Evolutionary conservation across 192 early-diverging fungal genomes (phyloP).

Genomic region (Entomortierella chlamydospora): DNA sequence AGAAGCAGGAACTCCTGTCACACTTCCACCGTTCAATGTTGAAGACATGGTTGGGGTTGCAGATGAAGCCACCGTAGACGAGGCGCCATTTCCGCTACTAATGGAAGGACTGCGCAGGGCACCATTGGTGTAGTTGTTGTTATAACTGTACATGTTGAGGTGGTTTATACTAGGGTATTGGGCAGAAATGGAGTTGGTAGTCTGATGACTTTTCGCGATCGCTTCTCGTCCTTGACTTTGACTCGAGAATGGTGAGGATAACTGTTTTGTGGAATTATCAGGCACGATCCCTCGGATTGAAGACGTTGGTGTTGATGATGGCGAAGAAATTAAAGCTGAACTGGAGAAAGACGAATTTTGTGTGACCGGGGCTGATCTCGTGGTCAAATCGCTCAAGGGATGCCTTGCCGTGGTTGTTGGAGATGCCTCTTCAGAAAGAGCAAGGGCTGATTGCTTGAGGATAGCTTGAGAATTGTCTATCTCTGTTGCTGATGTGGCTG

Average conservation of each 20-base stretch:
- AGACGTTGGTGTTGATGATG: not conserved
- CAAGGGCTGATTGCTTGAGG: not conserved
- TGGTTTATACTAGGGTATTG: not conserved
- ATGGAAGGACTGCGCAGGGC: constrained; percentile 29
- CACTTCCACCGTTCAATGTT: constrained; percentile 11
- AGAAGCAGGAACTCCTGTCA: not conserved
- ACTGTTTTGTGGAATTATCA: not conserved
- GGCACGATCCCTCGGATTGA: constrained; percentile 2
- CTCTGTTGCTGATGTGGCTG: not conserved
- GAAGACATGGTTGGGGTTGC: constrained; percentile 9
- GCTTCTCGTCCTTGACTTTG: not conserved
- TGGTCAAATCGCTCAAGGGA: not conserved
- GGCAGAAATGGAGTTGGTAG: not conserved
- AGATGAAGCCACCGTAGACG: not conserved
- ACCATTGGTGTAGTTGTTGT: not conserved
- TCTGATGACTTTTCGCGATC: not conserved
- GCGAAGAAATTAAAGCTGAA: constrained; percentile 2
- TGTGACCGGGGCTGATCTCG: not conserved
- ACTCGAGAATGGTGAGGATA: not conserved
- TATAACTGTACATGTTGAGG: constrained; percentile 11
- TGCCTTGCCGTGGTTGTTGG: not conserved
- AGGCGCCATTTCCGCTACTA: not conserved
- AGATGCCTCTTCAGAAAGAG: not conserved
- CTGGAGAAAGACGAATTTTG: not conserved
- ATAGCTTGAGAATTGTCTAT: not conserved